Evolutionary conservation across 495 filamentous ascomycete species (phyloP), one percentile per base, ranked within the genome.

Genomic region (Hypoxylon trugodes): DNA sequence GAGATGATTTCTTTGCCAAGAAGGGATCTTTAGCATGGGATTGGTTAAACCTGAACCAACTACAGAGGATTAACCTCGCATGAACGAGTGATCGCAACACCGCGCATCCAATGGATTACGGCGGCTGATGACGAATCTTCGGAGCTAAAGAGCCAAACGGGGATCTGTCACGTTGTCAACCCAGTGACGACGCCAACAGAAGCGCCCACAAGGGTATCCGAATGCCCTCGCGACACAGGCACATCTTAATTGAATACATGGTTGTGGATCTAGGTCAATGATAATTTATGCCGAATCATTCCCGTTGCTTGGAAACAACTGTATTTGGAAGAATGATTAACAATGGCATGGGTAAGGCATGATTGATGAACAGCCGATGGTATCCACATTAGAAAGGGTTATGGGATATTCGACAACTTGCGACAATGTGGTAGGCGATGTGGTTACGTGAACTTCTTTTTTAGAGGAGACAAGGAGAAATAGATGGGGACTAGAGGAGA

Each of bases 41-140:
- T 51, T 36, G 28, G 25, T 19, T n/a, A 52, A 61, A 19, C 15
- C 24, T 28, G n/a, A n/a, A n/a, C n/a, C n/a, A n/a, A 26, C 41
- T 45, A 45, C 21, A 49, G 13, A 38, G 49, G 57, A 66, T 57
- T 51, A 13, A 54, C 57, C 4, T 45, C 45, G 63, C 63, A 66
- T 66, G 46, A 61, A 57, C n/a, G 37, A 49, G 21, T 19, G 13
- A 9, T 12, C 19, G 22, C 33, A 41, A 25, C 48, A 13, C 28
- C 50, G n/a, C n/a, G n/a, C n/a, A 37, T 55, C 59, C 42, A 54
- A 62, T 62, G 19, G 32, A 48, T 62, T 24, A 55, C 36, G 33
- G 52, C 38, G 46, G 47, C 38, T 57, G 56, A 46, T 59, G 55
- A 66, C 62, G 56, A 55, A 50, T 24, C 48, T 16, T 26, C n/a